Base-by-base conservation (phyloP, 306 rosid genomes). In the Vigna trinervia region DNA sequence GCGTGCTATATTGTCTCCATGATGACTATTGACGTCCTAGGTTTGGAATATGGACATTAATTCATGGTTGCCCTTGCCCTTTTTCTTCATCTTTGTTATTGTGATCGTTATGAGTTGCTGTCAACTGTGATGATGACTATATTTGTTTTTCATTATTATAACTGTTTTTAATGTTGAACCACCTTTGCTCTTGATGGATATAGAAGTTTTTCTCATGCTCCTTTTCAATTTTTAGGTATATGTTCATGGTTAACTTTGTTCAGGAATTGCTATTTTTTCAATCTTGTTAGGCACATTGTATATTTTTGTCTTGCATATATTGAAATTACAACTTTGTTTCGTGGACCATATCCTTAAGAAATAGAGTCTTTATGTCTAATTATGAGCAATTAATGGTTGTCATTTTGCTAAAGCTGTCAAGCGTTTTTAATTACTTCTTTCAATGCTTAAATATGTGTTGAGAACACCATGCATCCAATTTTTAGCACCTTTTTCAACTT, bases 351-450 rank as follows among this genome's bases (percentile, higher is more conserved):
- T 32, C 10, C 17, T 10, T 22, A 48, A 11, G 26, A 17, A 76
- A 65, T 53, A 76, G 23, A 13, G 13, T 23, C 46, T 22, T 34
- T 61, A 17, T 13, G 50, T 32, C 43, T 32, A 20, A 30, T 73
- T 17, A 38, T 47, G 19, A 39, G 43, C 47, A 14, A 5, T 71
- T 12, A 47, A 22, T n/a, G 66, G 45, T 10, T 52, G 64, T 43
- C 36, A 6, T 67, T 77, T 80, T 71, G 17, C 34, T 60, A 10
- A 30, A 28, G 70, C 50, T 41, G n/a, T 65, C 5, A 12, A 36
- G 22, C 23, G n/a, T 30, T 53, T 50, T 64, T 17, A 38, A 39
- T 48, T 52, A 28, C 19, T 17, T 17, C 38, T 23, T 34, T 7
- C 19, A 17, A 17, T 17, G 19, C 19, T 17, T 17, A 17, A 17